A percentile compares a stretch with the other conserved stretches of the same genome.
phyloP scores from a whole-genome alignment of 2,329 filamentous ascomycete genomes.

The Acarospora socialis region DNA sequence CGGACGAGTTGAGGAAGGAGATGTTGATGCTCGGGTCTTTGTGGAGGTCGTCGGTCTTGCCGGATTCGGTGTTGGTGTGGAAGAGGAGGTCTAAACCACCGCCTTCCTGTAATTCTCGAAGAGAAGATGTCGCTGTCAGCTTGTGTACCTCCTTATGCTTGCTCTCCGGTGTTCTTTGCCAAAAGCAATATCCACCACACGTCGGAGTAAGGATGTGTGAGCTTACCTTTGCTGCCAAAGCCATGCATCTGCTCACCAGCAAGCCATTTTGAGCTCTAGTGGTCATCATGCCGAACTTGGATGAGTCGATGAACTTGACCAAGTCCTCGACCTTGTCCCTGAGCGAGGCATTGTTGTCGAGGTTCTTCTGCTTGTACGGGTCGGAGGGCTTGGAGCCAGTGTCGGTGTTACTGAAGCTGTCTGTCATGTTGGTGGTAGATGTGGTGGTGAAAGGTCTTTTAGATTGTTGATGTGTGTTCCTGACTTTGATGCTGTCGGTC shows the following conservation, averaged over 20 bases:
- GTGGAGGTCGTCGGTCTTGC: constrained; percentile 71
- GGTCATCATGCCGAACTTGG: constrained; percentile 84
- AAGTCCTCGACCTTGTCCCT: constrained; percentile 67
- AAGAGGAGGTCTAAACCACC: constrained; percentile 73
- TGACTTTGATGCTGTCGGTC: no score
- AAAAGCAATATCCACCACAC: not conserved
- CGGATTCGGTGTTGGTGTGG: constrained; percentile 80
- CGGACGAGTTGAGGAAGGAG: constrained; percentile 59
- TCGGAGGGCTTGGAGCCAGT: constrained; percentile 53
- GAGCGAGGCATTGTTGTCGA: constrained; percentile 52
- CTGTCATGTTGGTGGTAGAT: constrained; percentile 10
- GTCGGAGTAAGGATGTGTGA: not conserved
- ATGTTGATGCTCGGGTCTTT: constrained; percentile 64
- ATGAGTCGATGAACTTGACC: constrained; percentile 51
- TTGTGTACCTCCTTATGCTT: no score
- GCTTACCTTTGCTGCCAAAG: constrained; percentile 59
- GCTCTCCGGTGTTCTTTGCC: constrained; percentile 1
- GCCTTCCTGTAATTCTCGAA: constrained; percentile 43
- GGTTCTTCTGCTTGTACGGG: constrained; percentile 67
- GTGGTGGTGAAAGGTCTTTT: not conserved
- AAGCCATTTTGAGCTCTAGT: constrained; percentile 54
- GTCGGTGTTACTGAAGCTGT: constrained; percentile 41
- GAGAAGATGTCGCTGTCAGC: no score
- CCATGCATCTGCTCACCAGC: constrained; percentile 75
- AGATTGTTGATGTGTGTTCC: no score